phyloP scores from a whole-genome alignment of 441 rosid genomes.

The Eugenia klotzschiana region DNA sequence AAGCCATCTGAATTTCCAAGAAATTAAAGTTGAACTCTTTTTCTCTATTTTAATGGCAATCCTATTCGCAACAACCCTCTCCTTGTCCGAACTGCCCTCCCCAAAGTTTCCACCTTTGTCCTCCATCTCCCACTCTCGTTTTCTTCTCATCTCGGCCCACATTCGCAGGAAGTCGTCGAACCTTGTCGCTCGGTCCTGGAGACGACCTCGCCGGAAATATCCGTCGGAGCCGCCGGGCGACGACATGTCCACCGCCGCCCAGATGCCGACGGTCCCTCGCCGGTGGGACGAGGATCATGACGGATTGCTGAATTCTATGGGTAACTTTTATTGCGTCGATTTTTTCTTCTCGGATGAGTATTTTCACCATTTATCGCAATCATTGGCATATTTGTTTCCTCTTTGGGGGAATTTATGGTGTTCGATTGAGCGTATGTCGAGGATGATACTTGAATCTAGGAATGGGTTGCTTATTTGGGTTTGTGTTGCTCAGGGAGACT shows the following conservation, averaged over 20 bases:
- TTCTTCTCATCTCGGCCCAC: neutral
- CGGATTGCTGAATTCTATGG: conserved; percentile 24
- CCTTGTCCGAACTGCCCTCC: conserved; percentile 28
- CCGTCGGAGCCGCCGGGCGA: conserved; percentile 1
- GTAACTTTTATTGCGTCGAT: conserved; percentile 10
- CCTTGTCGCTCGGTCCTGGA: conserved; percentile 14
- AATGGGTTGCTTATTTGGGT: neutral
- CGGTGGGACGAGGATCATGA: conserved; percentile 32
- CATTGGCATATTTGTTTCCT: neutral
- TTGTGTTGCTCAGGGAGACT: neutral
- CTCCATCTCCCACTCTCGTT: neutral
- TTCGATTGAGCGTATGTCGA: neutral
- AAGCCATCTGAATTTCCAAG: neutral
- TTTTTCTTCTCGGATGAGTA: neutral
- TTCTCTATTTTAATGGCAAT: neutral
- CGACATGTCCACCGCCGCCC: conserved; percentile 21
- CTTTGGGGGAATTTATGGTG: neutral
- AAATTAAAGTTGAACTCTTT: neutral
- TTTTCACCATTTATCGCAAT: neutral
- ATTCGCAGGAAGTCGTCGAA: conserved; percentile 2
- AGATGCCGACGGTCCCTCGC: conserved; percentile 25
- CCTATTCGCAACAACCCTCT: neutral
- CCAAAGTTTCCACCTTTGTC: neutral
- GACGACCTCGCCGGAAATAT: conserved; percentile 14
- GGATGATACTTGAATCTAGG: neutral